phyloP scores from a whole-genome alignment of 1,284 basidiomycete species.

The Takashimella koratensis region DNA sequence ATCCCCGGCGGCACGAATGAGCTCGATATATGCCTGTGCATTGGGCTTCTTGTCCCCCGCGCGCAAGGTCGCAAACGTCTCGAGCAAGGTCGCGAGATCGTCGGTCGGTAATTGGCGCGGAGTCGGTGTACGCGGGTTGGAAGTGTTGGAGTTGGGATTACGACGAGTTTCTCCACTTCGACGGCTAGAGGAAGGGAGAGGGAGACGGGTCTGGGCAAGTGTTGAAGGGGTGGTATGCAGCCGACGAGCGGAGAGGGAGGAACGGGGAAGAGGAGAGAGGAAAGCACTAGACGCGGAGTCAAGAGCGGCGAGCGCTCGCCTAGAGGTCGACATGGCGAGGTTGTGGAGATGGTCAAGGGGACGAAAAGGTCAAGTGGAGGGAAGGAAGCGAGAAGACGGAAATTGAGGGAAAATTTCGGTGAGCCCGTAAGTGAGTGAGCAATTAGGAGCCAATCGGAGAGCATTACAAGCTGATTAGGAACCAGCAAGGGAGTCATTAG shows the following conservation, averaged over 20 bases:
- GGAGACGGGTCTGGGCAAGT: too few relatives aligned
- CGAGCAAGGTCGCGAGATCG: conserved; percentile 20
- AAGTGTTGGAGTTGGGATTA: not conserved
- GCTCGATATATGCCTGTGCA: conserved; percentile 27
- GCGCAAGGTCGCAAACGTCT: conserved; percentile 22
- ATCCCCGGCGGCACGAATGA: conserved; percentile 31
- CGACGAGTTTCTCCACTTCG: not conserved
- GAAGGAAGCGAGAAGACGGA: not conserved
- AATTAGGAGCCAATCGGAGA: too few relatives aligned
- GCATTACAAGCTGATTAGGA: too few relatives aligned
- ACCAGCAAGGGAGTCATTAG: not conserved
- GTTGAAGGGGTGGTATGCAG: too few relatives aligned
- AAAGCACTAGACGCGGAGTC: not conserved
- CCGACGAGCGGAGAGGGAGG: not conserved
- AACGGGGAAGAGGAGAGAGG: not conserved
- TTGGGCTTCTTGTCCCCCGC: conserved; percentile 20
- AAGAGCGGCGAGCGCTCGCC: not conserved
- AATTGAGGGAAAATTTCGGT: not conserved
- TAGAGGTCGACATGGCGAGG: not conserved
- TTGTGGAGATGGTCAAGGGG: not conserved
- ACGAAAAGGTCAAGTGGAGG: not conserved
- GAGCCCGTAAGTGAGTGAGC: too few relatives aligned
- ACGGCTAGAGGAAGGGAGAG: too few relatives aligned
- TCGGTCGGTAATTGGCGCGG: not conserved
- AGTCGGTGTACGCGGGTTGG: not conserved